Percentiles rank a stretch among this genome's conserved stretches.
Conservation (phyloP, 495 filamentous ascomycete genomes). For the Xanthoparmelia taractica region DNA sequence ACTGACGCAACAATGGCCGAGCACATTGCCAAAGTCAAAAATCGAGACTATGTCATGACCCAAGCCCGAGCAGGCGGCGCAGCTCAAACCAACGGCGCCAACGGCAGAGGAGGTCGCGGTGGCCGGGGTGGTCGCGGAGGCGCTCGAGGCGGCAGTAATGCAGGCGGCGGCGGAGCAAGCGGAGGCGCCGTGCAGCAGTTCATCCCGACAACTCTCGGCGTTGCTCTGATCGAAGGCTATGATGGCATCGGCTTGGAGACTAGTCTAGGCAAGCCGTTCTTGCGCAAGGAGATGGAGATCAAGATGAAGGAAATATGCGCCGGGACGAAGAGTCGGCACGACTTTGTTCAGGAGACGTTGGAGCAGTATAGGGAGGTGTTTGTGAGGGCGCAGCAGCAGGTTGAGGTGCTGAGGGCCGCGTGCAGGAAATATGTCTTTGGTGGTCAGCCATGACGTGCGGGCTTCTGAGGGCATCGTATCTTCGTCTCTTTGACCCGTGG, state of each 20-base stretch:
- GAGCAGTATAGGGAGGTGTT: conserved; percentile 81
- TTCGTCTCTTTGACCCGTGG: background rate
- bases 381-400: conserved; percentile 62
- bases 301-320: conserved; percentile 94
- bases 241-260: conserved; percentile 84
- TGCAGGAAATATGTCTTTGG: conserved; percentile 45
- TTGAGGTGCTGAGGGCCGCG: conserved; percentile 62
- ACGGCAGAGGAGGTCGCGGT: conserved; percentile 34
- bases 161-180: conserved; percentile 36
- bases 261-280: conserved; percentile 90
- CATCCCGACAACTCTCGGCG: conserved; percentile 80
- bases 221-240: conserved; percentile 88
- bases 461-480: background rate
- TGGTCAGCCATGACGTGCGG: conserved; percentile 16
- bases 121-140: conserved; percentile 41
- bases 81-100: conserved; percentile 21
- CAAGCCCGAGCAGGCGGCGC: conserved; percentile 41
- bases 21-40: conserved; percentile 91
- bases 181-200: conserved; percentile 66
- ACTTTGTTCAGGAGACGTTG: conserved; percentile 71
- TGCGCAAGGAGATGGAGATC: conserved; percentile 94
- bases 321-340: conserved; percentile 62
- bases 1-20: conserved; percentile 99
- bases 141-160: conserved; percentile 35
- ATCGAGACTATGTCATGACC: conserved; percentile 71